Base-by-base conservation (phyloP, 768 basidiomycete species). In the Amanita rimosa region DNA sequence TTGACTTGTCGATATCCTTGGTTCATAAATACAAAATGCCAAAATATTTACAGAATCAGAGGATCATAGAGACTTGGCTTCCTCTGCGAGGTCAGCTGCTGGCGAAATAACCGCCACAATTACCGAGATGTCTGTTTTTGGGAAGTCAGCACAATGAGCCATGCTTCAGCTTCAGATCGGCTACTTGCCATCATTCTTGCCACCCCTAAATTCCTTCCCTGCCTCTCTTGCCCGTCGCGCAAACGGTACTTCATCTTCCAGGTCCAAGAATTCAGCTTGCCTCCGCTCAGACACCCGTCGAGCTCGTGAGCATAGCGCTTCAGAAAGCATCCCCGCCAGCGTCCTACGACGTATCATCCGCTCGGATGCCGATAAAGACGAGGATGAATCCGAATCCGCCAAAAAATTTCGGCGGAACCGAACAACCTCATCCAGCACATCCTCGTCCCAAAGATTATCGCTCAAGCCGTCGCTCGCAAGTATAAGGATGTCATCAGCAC, bases 381-480 rank as follows among this genome's bases (percentile, higher is more conserved):
- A 39, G 27, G 19, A 31, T 16, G 40, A 36, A 26, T 34, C 17
- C 21, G 24, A 26, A 51, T 45, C 36, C 2, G 16, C 50, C 19
- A 52, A 17, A 27, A 50, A 51, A 46, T 46, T 50, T 51, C 54
- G 51, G 22, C 72, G 71, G 62, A 85, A 80, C 33, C 80, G 68
- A 13, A 72, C 63, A 19, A 88, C 81, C 60, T 91, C 90, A 52
- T 93, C 90, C 13, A 92, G 64, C 14, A 93, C 78, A 52, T 93
- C 89, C 56, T 83, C 81, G 56, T 91, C 88, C 84, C 90, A 92
- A 19, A 92, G 66, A 57, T 93, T 93, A 62, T 93, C 90, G 53
- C 80, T 79, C 44, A 93, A 67, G 1, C 89, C 89, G 56, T 93
- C 90, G 16, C 75, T 79, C 0, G 86, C 83, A 35, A 93, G 75